phyloP scores from a whole-genome alignment of 305 asterid species.

The Fraxinus floribunda region DNA sequence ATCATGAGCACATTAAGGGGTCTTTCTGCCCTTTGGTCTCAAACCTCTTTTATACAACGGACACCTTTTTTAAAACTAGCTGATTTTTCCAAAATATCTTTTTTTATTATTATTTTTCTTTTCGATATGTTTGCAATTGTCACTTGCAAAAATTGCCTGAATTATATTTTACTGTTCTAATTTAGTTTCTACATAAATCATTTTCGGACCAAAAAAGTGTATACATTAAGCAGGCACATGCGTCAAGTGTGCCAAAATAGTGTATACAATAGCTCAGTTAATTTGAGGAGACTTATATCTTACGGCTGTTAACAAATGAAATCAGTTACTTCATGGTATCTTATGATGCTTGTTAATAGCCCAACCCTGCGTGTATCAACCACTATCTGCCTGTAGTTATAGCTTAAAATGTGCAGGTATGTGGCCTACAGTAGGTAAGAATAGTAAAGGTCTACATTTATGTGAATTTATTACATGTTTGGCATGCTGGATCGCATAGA shows the following conservation, averaged over 20 bases:
- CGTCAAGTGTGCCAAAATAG: neutral
- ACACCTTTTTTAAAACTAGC: neutral
- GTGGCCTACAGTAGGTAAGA: constrained; percentile 1
- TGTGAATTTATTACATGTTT: constrained; percentile 1
- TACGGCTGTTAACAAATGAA: neutral
- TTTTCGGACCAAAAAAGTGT: neutral
- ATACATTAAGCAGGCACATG: neutral
- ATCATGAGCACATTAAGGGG: neutral
- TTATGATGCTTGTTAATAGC: neutral
- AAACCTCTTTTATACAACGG: neutral
- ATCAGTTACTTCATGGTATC: neutral
- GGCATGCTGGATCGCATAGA: neutral
- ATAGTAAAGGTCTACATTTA: neutral
- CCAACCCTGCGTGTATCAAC: neutral
- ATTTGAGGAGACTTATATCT: neutral
- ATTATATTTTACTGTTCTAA: neutral
- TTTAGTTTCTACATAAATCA: neutral
- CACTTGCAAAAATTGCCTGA: neutral
- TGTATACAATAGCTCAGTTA: neutral
- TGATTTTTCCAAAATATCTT: neutral
- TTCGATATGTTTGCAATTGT: neutral
- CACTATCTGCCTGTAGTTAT: neutral
- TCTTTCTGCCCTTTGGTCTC: neutral
- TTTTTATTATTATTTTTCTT: neutral
- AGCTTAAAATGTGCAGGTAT: constrained; percentile 1